Percentiles rank a stretch among this genome's conserved stretches.
Conservation (phyloP, 495 filamentous ascomycete genomes). For the Podospora conica region DNA sequence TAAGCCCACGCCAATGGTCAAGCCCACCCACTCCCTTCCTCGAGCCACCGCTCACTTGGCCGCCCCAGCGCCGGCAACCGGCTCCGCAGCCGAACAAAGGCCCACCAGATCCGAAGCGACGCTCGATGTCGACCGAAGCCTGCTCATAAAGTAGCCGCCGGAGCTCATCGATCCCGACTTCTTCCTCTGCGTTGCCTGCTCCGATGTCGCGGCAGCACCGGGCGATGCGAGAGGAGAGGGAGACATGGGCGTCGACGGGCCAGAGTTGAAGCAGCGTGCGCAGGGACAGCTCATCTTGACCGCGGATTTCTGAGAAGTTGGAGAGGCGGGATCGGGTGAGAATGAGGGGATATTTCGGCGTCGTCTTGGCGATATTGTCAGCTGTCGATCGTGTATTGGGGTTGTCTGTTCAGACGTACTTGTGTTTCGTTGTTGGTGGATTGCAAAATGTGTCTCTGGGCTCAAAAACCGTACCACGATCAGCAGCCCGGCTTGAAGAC, state of each 20-base stretch:
- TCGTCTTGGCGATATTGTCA: neutral
- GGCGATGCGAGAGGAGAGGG: neutral
- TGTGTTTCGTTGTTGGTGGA: neutral
- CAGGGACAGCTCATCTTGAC: constrained; percentile 20
- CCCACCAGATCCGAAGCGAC: constrained; percentile 3
- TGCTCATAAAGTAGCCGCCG: neutral
- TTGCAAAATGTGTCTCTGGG: neutral
- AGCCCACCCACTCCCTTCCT: neutral
- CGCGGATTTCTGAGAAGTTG: neutral
- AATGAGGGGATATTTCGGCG: neutral
- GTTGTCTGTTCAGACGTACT: neutral
- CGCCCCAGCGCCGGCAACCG: neutral
- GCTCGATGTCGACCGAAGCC: neutral
- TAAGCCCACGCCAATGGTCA: neutral
- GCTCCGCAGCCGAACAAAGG: constrained; percentile 3
- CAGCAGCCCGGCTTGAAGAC: neutral
- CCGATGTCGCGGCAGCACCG: neutral
- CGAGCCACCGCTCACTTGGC: neutral
- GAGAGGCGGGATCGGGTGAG: neutral
- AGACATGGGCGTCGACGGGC: neutral
- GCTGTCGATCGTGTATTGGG: neutral
- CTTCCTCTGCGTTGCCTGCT: neutral
- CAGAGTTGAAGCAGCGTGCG: constrained; percentile 19
- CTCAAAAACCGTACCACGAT: neutral
- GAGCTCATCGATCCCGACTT: neutral